These are phyloP conservation scores for Echites panduratus DNA, from an alignment of 257 asterid genomes.

Conservation along the genomic window DNA sequence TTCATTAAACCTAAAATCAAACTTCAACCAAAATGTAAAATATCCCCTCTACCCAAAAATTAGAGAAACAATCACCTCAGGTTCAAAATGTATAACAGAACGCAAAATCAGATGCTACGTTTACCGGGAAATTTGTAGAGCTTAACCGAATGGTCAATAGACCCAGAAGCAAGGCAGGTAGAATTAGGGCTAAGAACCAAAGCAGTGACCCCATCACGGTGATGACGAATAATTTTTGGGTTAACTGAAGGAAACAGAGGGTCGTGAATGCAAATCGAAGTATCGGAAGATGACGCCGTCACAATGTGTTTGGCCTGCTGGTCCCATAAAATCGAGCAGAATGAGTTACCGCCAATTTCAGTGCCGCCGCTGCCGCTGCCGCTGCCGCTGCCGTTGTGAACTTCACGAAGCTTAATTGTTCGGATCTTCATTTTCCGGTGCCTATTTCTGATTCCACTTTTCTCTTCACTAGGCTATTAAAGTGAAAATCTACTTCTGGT, in stretches of 20 bases:
- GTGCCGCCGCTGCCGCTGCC: slow-evolving; percentile 22
- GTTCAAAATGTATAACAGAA: background rate
- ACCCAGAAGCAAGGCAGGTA: slow-evolving; percentile 92
- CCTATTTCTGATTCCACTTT: background rate
- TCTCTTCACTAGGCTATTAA: background rate
- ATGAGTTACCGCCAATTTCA: slow-evolving; percentile 7
- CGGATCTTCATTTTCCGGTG: slow-evolving; percentile 64
- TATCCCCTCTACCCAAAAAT: background rate
- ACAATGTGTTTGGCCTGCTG: slow-evolving; percentile 59
- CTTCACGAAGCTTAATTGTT: slow-evolving; percentile 83
- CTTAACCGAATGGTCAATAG: slow-evolving; percentile 90
- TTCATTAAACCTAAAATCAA: background rate
- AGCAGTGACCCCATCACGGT: slow-evolving; percentile 85
- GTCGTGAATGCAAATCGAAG: slow-evolving; percentile 77
- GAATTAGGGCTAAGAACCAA: slow-evolving; percentile 72
- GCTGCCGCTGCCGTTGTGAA: slow-evolving; percentile 42
- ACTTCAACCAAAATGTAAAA: background rate
- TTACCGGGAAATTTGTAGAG: slow-evolving; percentile 89
- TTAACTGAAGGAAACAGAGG: slow-evolving; percentile 43
- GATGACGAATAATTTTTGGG: slow-evolving; percentile 63
- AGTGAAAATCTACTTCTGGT: background rate
- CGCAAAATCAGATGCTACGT: background rate
- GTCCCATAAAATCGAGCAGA: slow-evolving; percentile 73
- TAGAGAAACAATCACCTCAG: background rate
- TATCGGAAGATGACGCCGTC: slow-evolving; percentile 74